phyloP scores from a whole-genome alignment of 345 rosid species.

The Gynandropsis gynandra region DNA sequence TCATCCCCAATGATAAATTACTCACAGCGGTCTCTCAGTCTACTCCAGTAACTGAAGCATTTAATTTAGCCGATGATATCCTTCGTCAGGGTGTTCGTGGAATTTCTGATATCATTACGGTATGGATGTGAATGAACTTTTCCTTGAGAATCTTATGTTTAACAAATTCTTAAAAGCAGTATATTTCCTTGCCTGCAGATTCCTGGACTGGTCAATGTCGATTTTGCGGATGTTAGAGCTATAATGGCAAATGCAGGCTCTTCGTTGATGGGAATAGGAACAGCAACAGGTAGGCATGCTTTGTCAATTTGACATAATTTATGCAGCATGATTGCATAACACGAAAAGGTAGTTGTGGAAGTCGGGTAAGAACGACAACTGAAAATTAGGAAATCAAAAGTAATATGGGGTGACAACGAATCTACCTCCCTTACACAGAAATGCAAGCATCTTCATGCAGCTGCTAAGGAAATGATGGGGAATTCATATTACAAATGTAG shows the following conservation, averaged over 20 bases:
- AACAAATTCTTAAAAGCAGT: background rate
- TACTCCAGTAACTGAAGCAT: conserved; percentile 94
- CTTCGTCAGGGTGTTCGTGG: conserved; percentile 98
- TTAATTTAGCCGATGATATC: conserved; percentile 97
- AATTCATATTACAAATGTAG: background rate
- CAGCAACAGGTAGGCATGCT: conserved; percentile 67
- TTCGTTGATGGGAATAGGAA: conserved; percentile 96
- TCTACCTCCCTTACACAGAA: too few species aligned
- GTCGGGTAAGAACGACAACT: too few species aligned
- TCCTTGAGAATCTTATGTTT: background rate
- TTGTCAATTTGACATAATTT: conserved; percentile 5
- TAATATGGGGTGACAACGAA: too few species aligned
- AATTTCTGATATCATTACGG: conserved; percentile 93
- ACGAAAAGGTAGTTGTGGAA: too few species aligned
- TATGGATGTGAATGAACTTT: conserved; percentile 21
- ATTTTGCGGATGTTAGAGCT: conserved; percentile 97
- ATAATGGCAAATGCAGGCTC: conserved; percentile 98
- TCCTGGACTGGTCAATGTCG: conserved; percentile 96
- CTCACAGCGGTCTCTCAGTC: conserved; percentile 81
- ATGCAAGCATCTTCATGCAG: too few species aligned
- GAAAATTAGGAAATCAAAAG: too few species aligned
- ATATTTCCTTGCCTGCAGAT: conserved; percentile 36
- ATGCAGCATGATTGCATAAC: background rate
- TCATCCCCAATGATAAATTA: conserved; percentile 95
- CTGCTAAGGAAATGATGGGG: too few species aligned